Percentiles rank a stretch among this genome's conserved stretches.
Evolutionary conservation across 495 filamentous ascomycete genomes (phyloP).

Genomic region (Lepraria neglecta): DNA sequence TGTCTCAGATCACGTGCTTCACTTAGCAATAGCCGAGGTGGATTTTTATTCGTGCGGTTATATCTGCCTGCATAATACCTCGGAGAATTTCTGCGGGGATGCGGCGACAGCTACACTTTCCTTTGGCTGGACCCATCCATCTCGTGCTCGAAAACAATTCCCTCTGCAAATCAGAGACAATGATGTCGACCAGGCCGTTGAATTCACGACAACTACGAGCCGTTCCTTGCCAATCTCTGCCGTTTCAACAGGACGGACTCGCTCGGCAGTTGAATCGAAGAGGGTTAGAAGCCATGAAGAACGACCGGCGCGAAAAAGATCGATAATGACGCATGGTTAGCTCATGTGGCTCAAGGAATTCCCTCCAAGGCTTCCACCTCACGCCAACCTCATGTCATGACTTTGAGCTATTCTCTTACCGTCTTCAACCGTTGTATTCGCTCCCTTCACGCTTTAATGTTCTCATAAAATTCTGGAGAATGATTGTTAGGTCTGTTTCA

Average conservation of each 20-base stretch:
- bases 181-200: background rate
- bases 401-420: background rate
- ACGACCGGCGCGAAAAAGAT: constrained; percentile 3
- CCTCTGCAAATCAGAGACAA: background rate
- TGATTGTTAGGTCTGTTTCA: constrained; percentile 3
- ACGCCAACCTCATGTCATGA: background rate
- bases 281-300: background rate
- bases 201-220: background rate
- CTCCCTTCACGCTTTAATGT: background rate
- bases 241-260: background rate
- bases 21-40: background rate
- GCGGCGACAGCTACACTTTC: background rate
- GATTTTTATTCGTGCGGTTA: background rate
- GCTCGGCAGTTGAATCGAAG: background rate
- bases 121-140: background rate
- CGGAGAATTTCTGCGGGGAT: constrained; percentile 16
- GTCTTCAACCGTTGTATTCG: background rate
- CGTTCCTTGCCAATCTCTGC: background rate
- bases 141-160: background rate
- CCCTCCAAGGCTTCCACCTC: background rate
- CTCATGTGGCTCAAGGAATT: background rate
- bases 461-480: background rate
- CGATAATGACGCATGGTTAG: constrained; percentile 8
- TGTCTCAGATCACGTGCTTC: background rate
- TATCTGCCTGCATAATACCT: background rate